Evolutionary conservation across 23 red algal genomes (phyloP), one percentile per base, ranked within the genome.

Genomic region (Gracilaria gracilis): DNA sequence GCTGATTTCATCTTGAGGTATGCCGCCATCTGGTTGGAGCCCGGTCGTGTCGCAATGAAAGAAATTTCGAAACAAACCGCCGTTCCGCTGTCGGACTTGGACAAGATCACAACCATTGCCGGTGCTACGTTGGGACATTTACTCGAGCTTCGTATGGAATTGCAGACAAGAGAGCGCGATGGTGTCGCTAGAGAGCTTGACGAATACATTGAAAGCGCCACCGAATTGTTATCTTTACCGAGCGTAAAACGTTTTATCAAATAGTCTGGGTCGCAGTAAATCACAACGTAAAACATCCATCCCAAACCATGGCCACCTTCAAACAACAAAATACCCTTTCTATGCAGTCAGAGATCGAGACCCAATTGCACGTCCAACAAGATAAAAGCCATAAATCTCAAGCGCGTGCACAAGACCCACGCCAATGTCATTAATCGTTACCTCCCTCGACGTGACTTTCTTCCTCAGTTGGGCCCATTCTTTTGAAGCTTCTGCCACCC

Each of bases 331-430:
- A 21, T 12, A 49, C 6, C 27, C 16, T 21, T 46, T 58, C 49
- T 75, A 88, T 73, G 51, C 42, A 28, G 65, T 67, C 27, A 88
- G 48, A 32, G 84, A 75, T 73, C 91, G 67, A 20, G 58, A 37
- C 20, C 91, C 91, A 57, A 94, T 66, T 3, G 67, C 57, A 24
- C 71, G 67, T 59, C 91, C 91, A 32, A 87, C 74, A 6, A 94
- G 32, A 50, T 94, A 94, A 55, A 85, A 94, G 44, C 54, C 80
- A 74, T 94, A 94, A 33, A 94, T 13, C 61, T 94, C 91, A 17
- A 67, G 37, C 48, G 70, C 82, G 51, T 65, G 81, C 14, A 82
- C 81, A 12, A 80, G 38, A 33, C 81, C 81, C 7, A 70, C 44
- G 32, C 46, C 82, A 24, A 94, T 55, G 54, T 94, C 91, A 21